A percentile compares a stretch with the other conserved stretches of the same genome.
Conservation (phyloP, 768 basidiomycete genomes). For the Boletus reticuloceps region DNA sequence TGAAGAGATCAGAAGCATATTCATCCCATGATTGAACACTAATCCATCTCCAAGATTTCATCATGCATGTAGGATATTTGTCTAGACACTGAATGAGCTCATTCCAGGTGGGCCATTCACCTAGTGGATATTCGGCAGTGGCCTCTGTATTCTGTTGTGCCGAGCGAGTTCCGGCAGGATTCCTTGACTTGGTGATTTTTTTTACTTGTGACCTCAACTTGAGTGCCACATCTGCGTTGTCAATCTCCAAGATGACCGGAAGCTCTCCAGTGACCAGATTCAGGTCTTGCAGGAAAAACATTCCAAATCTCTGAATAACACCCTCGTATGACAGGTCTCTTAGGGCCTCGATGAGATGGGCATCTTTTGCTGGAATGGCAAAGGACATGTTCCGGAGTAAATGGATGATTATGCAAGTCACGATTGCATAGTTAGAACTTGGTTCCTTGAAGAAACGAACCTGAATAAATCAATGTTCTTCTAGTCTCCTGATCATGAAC, state of each 20-base stretch:
- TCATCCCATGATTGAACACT: not conserved
- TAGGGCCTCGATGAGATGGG: not conserved
- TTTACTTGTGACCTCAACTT: not conserved
- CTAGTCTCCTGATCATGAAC: not conserved
- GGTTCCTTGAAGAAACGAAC: constrained; percentile 4
- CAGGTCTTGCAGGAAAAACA: constrained; percentile 9
- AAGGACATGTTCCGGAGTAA: constrained; percentile 4
- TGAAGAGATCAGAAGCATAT: not conserved
- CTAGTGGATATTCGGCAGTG: not conserved
- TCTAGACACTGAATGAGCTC: not conserved
- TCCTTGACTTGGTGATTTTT: not conserved
- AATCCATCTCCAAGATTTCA: not conserved
- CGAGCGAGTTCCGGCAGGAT: not conserved
- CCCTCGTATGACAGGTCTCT: constrained; percentile 2
- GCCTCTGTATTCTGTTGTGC: not conserved
- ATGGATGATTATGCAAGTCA: constrained; percentile 7
- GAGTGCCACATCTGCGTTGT: not conserved
- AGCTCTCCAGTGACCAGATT: constrained; percentile 3
- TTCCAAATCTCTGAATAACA: not conserved
- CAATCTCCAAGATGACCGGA: not conserved
- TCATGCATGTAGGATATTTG: not conserved
- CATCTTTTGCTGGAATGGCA: not conserved
- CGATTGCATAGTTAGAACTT: not conserved
- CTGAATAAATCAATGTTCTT: constrained; percentile 2
- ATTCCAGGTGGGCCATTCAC: constrained; percentile 6